These are phyloP conservation scores for Epichloe amarillans DNA, from an alignment of 2,329 filamentous ascomycete genomes.

Conservation along the genomic window DNA sequence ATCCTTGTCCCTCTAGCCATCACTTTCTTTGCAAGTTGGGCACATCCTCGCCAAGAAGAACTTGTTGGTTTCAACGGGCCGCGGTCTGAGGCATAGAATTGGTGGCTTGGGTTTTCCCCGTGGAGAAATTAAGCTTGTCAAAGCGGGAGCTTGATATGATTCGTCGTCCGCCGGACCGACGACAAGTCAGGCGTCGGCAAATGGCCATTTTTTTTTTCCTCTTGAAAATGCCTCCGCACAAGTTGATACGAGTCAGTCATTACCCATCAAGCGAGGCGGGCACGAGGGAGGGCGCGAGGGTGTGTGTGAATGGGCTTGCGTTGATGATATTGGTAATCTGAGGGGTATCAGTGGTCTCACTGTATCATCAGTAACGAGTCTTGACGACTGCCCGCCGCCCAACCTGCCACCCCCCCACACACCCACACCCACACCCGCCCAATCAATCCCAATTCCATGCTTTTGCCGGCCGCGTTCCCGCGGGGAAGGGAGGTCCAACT, in stretches of 20 bases:
- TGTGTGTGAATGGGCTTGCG: too few relatives aligned
- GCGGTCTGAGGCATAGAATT: neutral
- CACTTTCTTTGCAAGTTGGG: neutral
- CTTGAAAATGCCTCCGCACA: neutral
- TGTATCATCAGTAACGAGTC: too few relatives aligned
- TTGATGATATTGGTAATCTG: too few relatives aligned
- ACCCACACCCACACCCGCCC: too few relatives aligned
- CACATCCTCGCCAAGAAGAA: neutral
- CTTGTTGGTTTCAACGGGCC: neutral
- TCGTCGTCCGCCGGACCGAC: conserved; percentile 7
- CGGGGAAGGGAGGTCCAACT: too few relatives aligned
- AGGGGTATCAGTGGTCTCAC: too few relatives aligned
- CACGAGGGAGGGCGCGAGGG: neutral
- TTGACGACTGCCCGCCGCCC: too few relatives aligned
- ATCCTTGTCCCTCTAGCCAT: neutral
- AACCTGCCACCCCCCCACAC: too few relatives aligned
- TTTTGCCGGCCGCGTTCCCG: too few relatives aligned
- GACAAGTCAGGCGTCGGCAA: neutral
- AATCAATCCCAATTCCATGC: too few relatives aligned
- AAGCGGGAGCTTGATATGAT: neutral
- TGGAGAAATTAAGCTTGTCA: neutral
- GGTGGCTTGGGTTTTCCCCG: neutral
- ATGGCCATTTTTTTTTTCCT: neutral
- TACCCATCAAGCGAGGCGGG: too few relatives aligned
- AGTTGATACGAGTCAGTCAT: neutral